Conservation (phyloP, 148 eudicot species). For the Fagopyrum tataricum region DNA sequence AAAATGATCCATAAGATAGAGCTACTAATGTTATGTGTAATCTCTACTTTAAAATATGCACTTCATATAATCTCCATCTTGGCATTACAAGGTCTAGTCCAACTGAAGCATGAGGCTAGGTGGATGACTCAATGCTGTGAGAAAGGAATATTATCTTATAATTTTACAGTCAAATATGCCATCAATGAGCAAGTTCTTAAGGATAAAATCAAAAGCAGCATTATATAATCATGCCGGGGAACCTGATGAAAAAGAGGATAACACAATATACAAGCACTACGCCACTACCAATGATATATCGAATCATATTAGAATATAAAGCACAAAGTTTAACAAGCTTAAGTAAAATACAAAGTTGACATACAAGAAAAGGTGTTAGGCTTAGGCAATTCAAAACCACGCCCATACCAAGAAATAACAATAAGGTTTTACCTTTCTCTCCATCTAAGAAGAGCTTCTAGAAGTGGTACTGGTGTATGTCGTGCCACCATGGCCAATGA, state of each 20-base stretch:
- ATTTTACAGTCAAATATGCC: background rate
- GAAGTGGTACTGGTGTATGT: conserved; percentile 93
- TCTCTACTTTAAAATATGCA: background rate
- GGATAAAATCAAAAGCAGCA: background rate
- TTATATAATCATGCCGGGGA: background rate
- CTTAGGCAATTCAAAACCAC: background rate
- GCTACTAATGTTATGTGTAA: background rate
- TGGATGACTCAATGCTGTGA: background rate
- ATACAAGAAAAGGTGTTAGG: background rate
- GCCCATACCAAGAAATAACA: conserved; percentile 4
- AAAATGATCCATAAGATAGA: background rate
- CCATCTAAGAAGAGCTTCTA: conserved; percentile 96
- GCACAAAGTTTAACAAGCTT: conserved; percentile 5
- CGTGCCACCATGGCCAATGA: conserved; percentile 99
- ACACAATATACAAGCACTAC: background rate
- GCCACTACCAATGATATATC: background rate
- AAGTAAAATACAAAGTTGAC: background rate
- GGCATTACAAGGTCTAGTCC: background rate
- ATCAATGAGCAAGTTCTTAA: background rate
- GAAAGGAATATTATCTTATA: background rate
- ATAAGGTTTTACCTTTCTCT: conserved; percentile 62
- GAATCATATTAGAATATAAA: background rate
- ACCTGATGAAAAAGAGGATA: conserved; percentile 1
- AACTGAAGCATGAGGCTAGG: background rate
- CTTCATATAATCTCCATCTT: background rate